A percentile compares a stretch with the other conserved stretches of the same genome.
Conservation (phyloP, 1,284 basidiomycete species). For the Pterulicium gracile region DNA sequence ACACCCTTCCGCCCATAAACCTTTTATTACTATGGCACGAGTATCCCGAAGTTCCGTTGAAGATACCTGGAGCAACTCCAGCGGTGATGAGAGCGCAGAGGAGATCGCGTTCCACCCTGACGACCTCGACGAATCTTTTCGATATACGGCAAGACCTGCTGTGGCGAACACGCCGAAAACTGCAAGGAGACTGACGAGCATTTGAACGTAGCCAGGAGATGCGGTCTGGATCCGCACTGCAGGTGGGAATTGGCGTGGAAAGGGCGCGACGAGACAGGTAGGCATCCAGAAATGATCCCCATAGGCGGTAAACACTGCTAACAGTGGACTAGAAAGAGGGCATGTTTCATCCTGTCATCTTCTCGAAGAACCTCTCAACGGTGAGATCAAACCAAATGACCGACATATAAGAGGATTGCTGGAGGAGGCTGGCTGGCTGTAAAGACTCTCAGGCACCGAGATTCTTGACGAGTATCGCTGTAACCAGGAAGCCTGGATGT, state of each 20-base stretch:
- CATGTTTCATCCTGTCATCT: slow-evolving; percentile 40
- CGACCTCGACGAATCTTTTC: slow-evolving; percentile 41
- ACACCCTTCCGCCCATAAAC: too few relatives aligned
- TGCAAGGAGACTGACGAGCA: neutral
- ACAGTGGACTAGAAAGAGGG: slow-evolving; percentile 26
- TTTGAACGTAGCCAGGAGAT: slow-evolving; percentile 28
- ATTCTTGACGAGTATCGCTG: too few relatives aligned
- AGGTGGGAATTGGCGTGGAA: slow-evolving; percentile 39
- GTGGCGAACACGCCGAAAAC: neutral
- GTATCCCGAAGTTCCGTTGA: too few relatives aligned
- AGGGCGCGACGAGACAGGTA: slow-evolving; percentile 36
- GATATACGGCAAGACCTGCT: slow-evolving; percentile 24
- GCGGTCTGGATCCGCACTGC: slow-evolving; percentile 40
- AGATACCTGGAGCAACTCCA: neutral
- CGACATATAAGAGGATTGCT: slow-evolving; percentile 28
- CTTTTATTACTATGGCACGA: too few relatives aligned
- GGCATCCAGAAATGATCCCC: too few relatives aligned
- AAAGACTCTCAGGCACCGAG: slow-evolving; percentile 5
- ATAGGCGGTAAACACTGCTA: too few relatives aligned
- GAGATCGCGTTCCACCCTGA: slow-evolving; percentile 23
- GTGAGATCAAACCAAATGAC: slow-evolving; percentile 51
- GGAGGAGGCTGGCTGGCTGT: slow-evolving; percentile 29
- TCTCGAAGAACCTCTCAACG: slow-evolving; percentile 40
- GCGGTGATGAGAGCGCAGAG: neutral
- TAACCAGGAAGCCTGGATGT: too few relatives aligned